These are phyloP conservation scores for Debaryomyces udenii DNA, from an alignment of 1,139 yeast species.

Conservation along the genomic window DNA sequence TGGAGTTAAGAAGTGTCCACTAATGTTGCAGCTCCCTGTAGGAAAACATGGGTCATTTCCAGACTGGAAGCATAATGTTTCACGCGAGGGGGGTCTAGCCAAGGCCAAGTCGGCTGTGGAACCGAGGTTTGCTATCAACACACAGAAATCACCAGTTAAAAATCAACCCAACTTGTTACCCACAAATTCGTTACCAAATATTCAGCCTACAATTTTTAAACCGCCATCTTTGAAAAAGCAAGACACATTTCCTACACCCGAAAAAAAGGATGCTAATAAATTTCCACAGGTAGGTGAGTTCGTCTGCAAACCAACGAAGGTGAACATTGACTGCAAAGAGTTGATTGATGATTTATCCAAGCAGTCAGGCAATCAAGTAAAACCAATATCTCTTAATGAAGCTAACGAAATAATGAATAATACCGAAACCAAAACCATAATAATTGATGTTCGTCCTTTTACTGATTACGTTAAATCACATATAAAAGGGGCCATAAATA, in stretches of 20 bases:
- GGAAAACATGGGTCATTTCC: slow-evolving; percentile 6
- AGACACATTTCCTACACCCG: slow-evolving; percentile 16
- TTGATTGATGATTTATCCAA: slow-evolving; percentile 17
- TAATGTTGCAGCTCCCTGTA: slow-evolving; percentile 14
- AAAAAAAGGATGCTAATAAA: slow-evolving; percentile 9
- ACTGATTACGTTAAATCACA: slow-evolving; percentile 60
- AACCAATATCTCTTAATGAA: slow-evolving; percentile 10
- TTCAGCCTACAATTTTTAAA: not conserved
- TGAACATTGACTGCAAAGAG: slow-evolving; percentile 9
- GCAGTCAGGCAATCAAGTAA: not conserved
- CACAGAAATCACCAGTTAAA: slow-evolving; percentile 6
- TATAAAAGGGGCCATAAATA: slow-evolving; percentile 59
- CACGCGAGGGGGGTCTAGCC: slow-evolving; percentile 17
- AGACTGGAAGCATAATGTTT: not conserved
- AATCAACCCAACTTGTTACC: slow-evolving; percentile 8
- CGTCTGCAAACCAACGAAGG: slow-evolving; percentile 9
- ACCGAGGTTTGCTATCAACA: slow-evolving; percentile 13
- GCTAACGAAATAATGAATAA: slow-evolving; percentile 10
- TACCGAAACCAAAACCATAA: slow-evolving; percentile 29
- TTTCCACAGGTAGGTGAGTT: slow-evolving; percentile 16
- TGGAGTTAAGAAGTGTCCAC: slow-evolving; percentile 9
- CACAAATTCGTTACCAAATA: slow-evolving; percentile 2
- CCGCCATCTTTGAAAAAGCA: slow-evolving; percentile 17
- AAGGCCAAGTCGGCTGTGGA: slow-evolving; percentile 16
- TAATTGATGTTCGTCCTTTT: slow-evolving; percentile 73